These are phyloP conservation scores for Phaseolus lunatus DNA, from an alignment of 306 rosid species.

Conservation along the genomic window DNA sequence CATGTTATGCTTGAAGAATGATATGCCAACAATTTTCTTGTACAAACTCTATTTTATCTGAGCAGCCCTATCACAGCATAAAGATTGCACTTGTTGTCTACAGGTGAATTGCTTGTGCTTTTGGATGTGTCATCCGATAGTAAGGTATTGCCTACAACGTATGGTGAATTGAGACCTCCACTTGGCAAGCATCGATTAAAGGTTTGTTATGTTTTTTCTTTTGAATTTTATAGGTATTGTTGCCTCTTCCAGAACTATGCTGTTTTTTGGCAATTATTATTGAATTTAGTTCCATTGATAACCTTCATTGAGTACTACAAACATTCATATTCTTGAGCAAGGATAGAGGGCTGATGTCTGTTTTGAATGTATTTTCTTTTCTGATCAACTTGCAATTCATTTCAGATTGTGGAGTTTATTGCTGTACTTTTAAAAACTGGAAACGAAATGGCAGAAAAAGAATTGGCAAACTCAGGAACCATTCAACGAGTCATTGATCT, in stretches of 20 bases:
- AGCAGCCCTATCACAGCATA: slow-evolving; percentile 33
- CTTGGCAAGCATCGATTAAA: slow-evolving; percentile 96
- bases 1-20: slow-evolving; percentile 23
- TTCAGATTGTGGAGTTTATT: slow-evolving; percentile 93
- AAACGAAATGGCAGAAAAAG: slow-evolving; percentile 82
- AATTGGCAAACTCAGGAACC: slow-evolving; percentile 88
- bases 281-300: slow-evolving; percentile 5
- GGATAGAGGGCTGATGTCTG: background rate
- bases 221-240: slow-evolving; percentile 23
- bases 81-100: slow-evolving; percentile 34
- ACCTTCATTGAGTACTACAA: background rate
- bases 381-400: slow-evolving; percentile 35
- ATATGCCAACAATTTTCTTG: background rate
- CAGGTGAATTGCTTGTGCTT: slow-evolving; percentile 85
- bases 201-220: slow-evolving; percentile 56
- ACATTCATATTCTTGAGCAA: slow-evolving; percentile 2
- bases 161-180: slow-evolving; percentile 96
- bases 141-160: slow-evolving; percentile 80
- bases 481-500: slow-evolving; percentile 85
- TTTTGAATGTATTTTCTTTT: slow-evolving; percentile 23
- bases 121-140: slow-evolving; percentile 77
- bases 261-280: slow-evolving; percentile 23
- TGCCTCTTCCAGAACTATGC: background rate
- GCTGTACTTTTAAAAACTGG: slow-evolving; percentile 85
- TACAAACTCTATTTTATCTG: slow-evolving; percentile 8